These are phyloP conservation scores for Neolentinus lepideus DNA, from an alignment of 1,284 basidiomycete species.

Conservation along the genomic window DNA sequence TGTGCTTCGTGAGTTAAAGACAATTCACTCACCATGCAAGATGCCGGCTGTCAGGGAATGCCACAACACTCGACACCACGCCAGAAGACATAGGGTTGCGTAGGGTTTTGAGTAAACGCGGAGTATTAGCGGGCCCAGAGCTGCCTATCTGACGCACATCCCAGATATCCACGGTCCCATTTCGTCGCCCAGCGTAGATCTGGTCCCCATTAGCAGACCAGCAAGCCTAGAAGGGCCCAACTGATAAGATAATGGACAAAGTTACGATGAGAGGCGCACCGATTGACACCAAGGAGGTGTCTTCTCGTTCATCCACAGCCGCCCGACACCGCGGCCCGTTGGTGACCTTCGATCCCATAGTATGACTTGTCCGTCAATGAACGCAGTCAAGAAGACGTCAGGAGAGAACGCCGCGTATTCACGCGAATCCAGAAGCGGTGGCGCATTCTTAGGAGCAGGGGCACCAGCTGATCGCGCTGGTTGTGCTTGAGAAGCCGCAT, in stretches of 20 bases:
- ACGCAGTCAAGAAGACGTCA: conserved; percentile 84
- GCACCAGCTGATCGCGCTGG: not conserved
- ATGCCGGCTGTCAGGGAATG: conserved; percentile 87
- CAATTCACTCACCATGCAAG: conserved; percentile 68
- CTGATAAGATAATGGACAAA: conserved; percentile 1
- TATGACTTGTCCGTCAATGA: conserved; percentile 89
- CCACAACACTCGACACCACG: conserved; percentile 83
- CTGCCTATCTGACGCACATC: conserved; percentile 74
- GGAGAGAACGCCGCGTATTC: conserved; percentile 66
- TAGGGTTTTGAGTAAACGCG: conserved; percentile 73
- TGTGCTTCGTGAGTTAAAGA: not conserved
- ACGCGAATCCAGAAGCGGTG: conserved; percentile 57
- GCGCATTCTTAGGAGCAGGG: conserved; percentile 55
- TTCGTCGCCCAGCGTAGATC: conserved; percentile 88
- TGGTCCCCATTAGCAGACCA: conserved; percentile 89
- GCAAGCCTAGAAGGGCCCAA: conserved; percentile 61
- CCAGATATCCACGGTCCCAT: conserved; percentile 91
- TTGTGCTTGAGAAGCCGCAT: not conserved
- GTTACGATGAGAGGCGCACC: conserved; percentile 33
- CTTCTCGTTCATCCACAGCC: conserved; percentile 82
- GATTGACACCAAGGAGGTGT: conserved; percentile 96
- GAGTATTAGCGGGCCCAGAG: conserved; percentile 52
- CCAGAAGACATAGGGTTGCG: conserved; percentile 87
- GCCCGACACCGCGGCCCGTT: conserved; percentile 66
- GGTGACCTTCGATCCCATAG: conserved; percentile 84